Evolutionary conservation across 805 yeast genomes (phyloP).

Genomic region (Zygosaccharomyces kombuchaensis): DNA sequence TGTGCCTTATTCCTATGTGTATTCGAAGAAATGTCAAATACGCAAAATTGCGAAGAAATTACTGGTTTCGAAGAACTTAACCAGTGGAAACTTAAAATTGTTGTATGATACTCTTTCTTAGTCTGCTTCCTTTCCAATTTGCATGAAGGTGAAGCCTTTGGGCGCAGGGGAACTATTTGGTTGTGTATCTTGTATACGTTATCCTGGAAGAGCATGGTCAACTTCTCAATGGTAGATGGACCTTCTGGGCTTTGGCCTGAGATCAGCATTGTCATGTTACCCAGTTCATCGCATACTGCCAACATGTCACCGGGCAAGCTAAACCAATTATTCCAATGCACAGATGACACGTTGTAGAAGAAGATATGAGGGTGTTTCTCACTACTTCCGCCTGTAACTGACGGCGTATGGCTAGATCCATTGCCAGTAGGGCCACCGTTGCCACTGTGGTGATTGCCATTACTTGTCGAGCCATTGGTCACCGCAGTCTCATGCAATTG

Average conservation of each 20-base stretch:
- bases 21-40: constrained; percentile 27
- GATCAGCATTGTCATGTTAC: constrained; percentile 55
- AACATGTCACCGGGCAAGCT: constrained; percentile 64
- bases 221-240: constrained; percentile 31
- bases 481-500: constrained; percentile 25
- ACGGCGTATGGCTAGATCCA: constrained; percentile 15
- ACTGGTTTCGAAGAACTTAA: constrained; percentile 38
- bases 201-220: constrained; percentile 39
- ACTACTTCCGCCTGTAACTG: constrained; percentile 9
- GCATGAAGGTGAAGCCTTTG: constrained; percentile 27
- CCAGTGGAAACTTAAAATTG: constrained; percentile 42
- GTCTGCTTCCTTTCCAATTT: constrained; percentile 39
- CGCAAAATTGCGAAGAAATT: constrained; percentile 32
- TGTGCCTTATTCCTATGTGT: constrained; percentile 32
- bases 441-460: constrained; percentile 15
- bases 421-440: constrained; percentile 8
- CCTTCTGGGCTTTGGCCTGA: constrained; percentile 45
- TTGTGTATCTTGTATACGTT: constrained; percentile 33
- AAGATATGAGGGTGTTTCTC: constrained; percentile 24
- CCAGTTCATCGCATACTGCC: constrained; percentile 69
- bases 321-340: constrained; percentile 64
- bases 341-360: constrained; percentile 39
- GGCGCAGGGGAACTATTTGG: constrained; percentile 26
- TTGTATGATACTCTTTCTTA: constrained; percentile 33
- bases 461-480: constrained; percentile 8